Percentiles rank a stretch among this genome's conserved stretches.
Conservation (phyloP, 2,329 filamentous ascomycete species). For the Periconia sp. region DNA sequence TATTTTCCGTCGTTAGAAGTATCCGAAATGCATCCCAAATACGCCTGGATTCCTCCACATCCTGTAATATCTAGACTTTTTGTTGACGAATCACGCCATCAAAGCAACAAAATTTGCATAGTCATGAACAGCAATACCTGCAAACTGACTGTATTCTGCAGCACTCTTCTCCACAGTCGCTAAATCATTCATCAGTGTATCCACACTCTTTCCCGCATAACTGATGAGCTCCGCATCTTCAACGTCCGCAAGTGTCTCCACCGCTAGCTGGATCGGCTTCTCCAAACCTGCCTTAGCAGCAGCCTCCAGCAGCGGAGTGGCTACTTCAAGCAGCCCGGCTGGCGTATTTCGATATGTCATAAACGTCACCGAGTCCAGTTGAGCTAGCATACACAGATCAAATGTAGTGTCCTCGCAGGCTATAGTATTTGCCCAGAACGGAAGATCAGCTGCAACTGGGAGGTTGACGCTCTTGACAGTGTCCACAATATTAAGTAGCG, state of each 20-base stretch:
- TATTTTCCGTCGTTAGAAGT: no score
- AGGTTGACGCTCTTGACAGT: conserved; percentile 4
- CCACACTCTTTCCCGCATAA: conserved; percentile 13
- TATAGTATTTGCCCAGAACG: conserved; percentile 15
- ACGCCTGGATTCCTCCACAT: no score
- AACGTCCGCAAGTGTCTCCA: conserved; percentile 10
- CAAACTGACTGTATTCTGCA: conserved; percentile 4
- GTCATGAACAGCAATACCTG: conserved; percentile 13
- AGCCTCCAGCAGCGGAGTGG: conserved; percentile 6
- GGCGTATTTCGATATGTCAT: conserved; percentile 17
- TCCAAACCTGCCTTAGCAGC: background rate
- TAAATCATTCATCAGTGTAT: conserved; percentile 8
- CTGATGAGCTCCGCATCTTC: conserved; percentile 10
- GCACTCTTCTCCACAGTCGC: conserved; percentile 4
- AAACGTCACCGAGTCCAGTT: conserved; percentile 13
- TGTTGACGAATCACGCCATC: no score
- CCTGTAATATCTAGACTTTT: no score
- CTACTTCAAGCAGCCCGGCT: conserved; percentile 7
- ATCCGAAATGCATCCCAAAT: no score
- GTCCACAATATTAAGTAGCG: conserved; percentile 8
- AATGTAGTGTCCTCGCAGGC: conserved; percentile 10
- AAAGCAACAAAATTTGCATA: conserved; percentile 8
- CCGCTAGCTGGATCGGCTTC: conserved; percentile 10
- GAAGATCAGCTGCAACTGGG: conserved; percentile 12
- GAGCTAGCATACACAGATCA: conserved; percentile 10